Percentiles rank a stretch among this genome's conserved stretches.
These are phyloP conservation scores for Bremia lactucae DNA, from an alignment of 352 stramenopile genomes.

Conservation along the genomic window DNA sequence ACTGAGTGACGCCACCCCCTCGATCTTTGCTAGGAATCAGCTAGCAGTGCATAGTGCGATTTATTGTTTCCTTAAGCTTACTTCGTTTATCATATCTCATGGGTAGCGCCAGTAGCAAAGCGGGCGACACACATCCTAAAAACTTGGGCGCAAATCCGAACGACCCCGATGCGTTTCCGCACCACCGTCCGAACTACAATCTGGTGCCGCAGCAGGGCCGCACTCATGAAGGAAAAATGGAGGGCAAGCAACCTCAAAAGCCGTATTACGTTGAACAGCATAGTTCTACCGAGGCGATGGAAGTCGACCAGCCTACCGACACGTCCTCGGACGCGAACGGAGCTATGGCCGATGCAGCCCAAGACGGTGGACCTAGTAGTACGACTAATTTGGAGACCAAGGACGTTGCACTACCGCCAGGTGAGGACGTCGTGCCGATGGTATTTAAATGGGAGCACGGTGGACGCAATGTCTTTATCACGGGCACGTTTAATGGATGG, in stretches of 20 bases:
- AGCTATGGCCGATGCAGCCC: slow-evolving; percentile 7
- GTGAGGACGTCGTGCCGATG: slow-evolving; percentile 73
- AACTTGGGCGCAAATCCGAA: slow-evolving; percentile 56
- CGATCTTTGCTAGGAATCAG: neutral
- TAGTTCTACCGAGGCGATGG: slow-evolving; percentile 41
- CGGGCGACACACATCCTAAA: slow-evolving; percentile 69
- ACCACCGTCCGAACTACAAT: slow-evolving; percentile 59
- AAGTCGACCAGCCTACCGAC: slow-evolving; percentile 41
- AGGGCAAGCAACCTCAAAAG: slow-evolving; percentile 13
- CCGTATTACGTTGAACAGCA: slow-evolving; percentile 13
- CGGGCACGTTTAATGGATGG: slow-evolving; percentile 99
- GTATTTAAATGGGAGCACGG: slow-evolving; percentile 99
- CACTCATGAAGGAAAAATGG: neutral
- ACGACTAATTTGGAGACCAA: slow-evolving; percentile 23
- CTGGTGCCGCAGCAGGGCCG: slow-evolving; percentile 12
- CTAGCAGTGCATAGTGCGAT: neutral
- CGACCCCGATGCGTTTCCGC: slow-evolving; percentile 36
- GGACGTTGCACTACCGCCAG: slow-evolving; percentile 8
- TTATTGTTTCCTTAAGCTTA: slow-evolving; percentile 4
- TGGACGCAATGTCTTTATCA: slow-evolving; percentile 95
- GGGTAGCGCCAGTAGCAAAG: slow-evolving; percentile 77
- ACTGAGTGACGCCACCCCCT: neutral
- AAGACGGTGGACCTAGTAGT: no score
- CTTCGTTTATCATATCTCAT: slow-evolving; percentile 23
- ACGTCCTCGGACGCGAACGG: slow-evolving; percentile 24